A percentile compares a stretch with the other conserved stretches of the same genome.
These are phyloP conservation scores for Ustilago trichophora DNA, from an alignment of 1,284 basidiomycete genomes.

Conservation along the genomic window DNA sequence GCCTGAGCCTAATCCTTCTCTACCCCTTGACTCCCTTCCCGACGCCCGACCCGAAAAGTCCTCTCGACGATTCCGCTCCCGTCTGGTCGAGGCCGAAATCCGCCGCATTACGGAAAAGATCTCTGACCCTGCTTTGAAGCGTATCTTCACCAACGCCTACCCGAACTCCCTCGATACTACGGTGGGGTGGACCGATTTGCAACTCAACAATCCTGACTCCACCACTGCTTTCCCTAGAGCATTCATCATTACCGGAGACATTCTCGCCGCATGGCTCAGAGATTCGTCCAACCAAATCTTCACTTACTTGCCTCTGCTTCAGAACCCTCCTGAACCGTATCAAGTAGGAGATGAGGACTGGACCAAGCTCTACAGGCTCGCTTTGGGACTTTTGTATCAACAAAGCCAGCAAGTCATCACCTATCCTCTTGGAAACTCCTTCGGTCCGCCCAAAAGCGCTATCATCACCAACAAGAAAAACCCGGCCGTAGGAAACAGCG, in stretches of 20 bases:
- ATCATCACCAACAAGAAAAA: slow-evolving; percentile 44
- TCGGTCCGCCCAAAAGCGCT: slow-evolving; percentile 47
- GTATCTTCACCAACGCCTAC: slow-evolving; percentile 47
- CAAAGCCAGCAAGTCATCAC: slow-evolving; percentile 50
- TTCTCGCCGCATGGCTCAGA: slow-evolving; percentile 46
- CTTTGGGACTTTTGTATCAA: slow-evolving; percentile 46
- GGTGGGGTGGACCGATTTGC: slow-evolving; percentile 47
- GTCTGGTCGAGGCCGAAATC: slow-evolving; percentile 49
- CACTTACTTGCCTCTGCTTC: slow-evolving; percentile 36
- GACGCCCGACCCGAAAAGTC: slow-evolving; percentile 27
- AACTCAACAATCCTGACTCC: slow-evolving; percentile 29
- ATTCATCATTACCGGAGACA: slow-evolving; percentile 55
- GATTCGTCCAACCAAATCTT: slow-evolving; percentile 50
- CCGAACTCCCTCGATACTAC: slow-evolving; percentile 54
- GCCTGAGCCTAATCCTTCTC: slow-evolving; percentile 21
- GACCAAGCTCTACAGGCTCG: slow-evolving; percentile 46
- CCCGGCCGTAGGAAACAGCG: slow-evolving; percentile 20
- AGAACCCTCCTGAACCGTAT: slow-evolving; percentile 17
- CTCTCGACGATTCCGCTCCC: slow-evolving; percentile 29
- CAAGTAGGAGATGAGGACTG: slow-evolving; percentile 33
- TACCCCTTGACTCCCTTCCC: slow-evolving; percentile 38
- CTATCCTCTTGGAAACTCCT: slow-evolving; percentile 40
- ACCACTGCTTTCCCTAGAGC: slow-evolving; percentile 42
- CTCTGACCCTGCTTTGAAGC: slow-evolving; percentile 36
- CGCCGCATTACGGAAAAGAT: slow-evolving; percentile 27